phyloP scores from a whole-genome alignment of 768 basidiomycete species.

The Psilocybe cubensis region DNA sequence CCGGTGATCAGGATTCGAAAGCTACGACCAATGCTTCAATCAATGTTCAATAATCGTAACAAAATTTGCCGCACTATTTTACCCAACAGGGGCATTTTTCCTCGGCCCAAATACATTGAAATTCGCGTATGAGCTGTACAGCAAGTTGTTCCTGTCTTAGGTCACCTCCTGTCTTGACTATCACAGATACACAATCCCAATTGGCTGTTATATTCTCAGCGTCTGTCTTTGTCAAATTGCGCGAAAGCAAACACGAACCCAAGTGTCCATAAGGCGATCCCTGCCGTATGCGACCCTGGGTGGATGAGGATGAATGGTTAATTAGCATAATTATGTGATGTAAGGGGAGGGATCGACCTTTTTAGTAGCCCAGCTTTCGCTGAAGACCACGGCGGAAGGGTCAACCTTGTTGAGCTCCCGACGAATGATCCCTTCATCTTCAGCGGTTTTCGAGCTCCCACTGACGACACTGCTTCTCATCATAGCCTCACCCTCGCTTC shows the following conservation, averaged over 20 bases:
- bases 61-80: conserved; percentile 65
- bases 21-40: conserved; percentile 41
- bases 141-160: conserved; percentile 97
- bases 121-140: conserved; percentile 91
- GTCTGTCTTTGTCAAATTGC: conserved; percentile 2
- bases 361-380: conserved; percentile 93
- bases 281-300: conserved; percentile 85
- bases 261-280: conserved; percentile 96
- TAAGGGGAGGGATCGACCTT: conserved; percentile 54
- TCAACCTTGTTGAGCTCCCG: conserved; percentile 93
- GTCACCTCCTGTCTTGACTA: conserved; percentile 98
- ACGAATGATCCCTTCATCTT: conserved; percentile 94
- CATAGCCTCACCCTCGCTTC: conserved; percentile 70
- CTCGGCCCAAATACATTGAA: conserved; percentile 93
- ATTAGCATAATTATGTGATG: conserved; percentile 1
- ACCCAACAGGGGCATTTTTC: conserved; percentile 94
- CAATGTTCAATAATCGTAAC: neutral
- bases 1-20: conserved; percentile 97
- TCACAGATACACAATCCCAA: conserved; percentile 94
- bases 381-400: conserved; percentile 94
- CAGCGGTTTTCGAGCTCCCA: conserved; percentile 65
- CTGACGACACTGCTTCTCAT: conserved; percentile 57
- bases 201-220: conserved; percentile 44
- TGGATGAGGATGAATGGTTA: neutral
- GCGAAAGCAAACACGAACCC: conserved; percentile 45